Evolutionary conservation across 164 flowering plant genomes (phyloP).

Genomic region (Berberis thunbergii): DNA sequence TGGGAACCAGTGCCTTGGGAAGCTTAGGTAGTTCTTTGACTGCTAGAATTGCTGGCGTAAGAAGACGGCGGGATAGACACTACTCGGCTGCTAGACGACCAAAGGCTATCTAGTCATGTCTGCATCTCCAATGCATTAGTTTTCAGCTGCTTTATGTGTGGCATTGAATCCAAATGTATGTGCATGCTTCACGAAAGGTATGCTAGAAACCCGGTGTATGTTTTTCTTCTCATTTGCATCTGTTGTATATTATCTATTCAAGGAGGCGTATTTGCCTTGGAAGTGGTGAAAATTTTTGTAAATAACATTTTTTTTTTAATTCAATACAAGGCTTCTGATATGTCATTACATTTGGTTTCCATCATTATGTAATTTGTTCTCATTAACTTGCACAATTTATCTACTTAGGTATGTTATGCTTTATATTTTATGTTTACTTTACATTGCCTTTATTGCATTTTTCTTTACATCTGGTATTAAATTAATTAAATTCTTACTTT

Average conservation of each 20-base stretch:
- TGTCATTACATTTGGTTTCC: too few relatives aligned
- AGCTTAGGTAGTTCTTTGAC: slow-evolving; percentile 31
- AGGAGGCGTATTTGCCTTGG: background rate
- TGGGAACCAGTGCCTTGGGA: slow-evolving; percentile 49
- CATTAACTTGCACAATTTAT: too few relatives aligned
- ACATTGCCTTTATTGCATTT: too few relatives aligned
- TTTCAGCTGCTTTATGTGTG: slow-evolving; percentile 6
- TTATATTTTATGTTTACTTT: too few relatives aligned
- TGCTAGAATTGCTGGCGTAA: slow-evolving; percentile 38
- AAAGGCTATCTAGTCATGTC: slow-evolving; percentile 3
- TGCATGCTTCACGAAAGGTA: slow-evolving; percentile 8
- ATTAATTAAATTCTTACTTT: too few relatives aligned
- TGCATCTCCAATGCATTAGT: slow-evolving; percentile 3
- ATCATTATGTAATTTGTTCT: too few relatives aligned
- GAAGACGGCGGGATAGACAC: slow-evolving; percentile 38
- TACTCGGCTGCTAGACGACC: slow-evolving; percentile 17
- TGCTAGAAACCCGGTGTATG: background rate
- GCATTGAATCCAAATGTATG: slow-evolving; percentile 2
- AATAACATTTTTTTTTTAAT: background rate
- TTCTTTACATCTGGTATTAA: too few relatives aligned
- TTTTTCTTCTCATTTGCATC: slow-evolving; percentile 6
- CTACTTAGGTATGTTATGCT: too few relatives aligned
- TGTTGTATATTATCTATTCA: slow-evolving; percentile 5
- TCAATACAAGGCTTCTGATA: too few relatives aligned
- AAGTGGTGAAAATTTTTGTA: background rate